Percentiles rank a stretch among this genome's conserved stretches.
These are phyloP conservation scores for Allomyces macrogynus DNA, from an alignment of 192 early-diverging fungal genomes.

Conservation along the genomic window DNA sequence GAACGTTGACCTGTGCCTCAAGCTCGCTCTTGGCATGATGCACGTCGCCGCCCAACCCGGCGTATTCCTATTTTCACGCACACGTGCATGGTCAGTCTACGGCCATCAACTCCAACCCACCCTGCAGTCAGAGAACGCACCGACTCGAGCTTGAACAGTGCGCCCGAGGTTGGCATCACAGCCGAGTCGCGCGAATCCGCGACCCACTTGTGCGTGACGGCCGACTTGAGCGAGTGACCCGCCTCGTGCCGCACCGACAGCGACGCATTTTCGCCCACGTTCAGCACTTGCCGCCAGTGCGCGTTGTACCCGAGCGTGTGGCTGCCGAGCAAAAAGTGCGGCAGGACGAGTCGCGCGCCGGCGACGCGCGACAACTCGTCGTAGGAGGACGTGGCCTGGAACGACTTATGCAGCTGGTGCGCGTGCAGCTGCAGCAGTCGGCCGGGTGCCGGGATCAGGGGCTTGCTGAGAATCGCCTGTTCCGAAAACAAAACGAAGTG, in stretches of 20 bases:
- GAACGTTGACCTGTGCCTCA: conserved; percentile 39
- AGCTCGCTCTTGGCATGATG: conserved; percentile 45
- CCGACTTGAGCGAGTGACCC: conserved; percentile 68
- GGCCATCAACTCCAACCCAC: no score
- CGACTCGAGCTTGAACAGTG: conserved; percentile 14
- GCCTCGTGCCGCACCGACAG: conserved; percentile 49
- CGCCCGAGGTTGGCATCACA: conserved; percentile 53
- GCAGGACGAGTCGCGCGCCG: conserved; percentile 12
- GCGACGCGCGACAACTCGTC: conserved; percentile 48
- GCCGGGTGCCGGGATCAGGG: conserved; percentile 51
- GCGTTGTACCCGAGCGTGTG: conserved; percentile 51
- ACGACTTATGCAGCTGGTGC: conserved; percentile 39
- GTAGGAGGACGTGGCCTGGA: conserved; percentile 43
- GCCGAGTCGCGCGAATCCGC: conserved; percentile 58
- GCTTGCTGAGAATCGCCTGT: conserved; percentile 22
- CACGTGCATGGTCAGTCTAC: no score
- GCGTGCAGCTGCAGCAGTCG: conserved; percentile 39
- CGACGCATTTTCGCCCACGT: conserved; percentile 27
- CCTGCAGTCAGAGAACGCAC: conserved; percentile 7
- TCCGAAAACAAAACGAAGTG: conserved; percentile 20
- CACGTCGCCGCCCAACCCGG: conserved; percentile 70
- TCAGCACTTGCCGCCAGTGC: conserved; percentile 58
- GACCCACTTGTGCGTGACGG: conserved; percentile 40
- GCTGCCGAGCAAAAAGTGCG: neutral
- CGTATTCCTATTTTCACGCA: no score